Conservation (phyloP, 2,329 filamentous ascomycete genomes). For the Clonostachys chloroleuca region DNA sequence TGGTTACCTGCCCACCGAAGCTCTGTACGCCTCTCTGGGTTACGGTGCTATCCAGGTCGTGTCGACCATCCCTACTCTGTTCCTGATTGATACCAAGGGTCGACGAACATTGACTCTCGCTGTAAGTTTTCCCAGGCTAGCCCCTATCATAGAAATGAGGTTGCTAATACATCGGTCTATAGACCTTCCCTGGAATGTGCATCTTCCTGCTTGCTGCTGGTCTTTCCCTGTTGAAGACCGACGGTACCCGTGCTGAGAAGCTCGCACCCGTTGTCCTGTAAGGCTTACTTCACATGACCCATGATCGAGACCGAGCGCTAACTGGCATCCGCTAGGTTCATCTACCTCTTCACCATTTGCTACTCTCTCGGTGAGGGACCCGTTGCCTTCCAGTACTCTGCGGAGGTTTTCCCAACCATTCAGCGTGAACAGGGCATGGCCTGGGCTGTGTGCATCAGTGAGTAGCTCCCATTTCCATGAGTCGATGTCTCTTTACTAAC, state of each 20-base stretch:
- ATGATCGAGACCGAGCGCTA: not conserved
- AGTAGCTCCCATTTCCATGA: conserved; percentile 10
- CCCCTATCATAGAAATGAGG: not conserved
- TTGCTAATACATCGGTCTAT: not conserved
- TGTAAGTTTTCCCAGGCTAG: conserved; percentile 5
- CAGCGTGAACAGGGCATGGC: conserved; percentile 31
- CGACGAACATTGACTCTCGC: conserved; percentile 11
- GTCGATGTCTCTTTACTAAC: too few relatives aligned
- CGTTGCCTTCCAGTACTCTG: conserved; percentile 29
- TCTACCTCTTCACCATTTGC: conserved; percentile 28
- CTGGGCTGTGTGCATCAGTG: conserved; percentile 26
- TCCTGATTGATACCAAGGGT: conserved; percentile 16
- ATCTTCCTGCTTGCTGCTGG: conserved; percentile 22
- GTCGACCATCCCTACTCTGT: conserved; percentile 21
- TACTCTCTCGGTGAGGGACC: conserved; percentile 29
- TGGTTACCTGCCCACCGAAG: conserved; percentile 16
- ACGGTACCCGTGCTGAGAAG: conserved; percentile 8
- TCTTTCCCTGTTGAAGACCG: conserved; percentile 18
- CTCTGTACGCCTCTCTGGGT: conserved; percentile 23
- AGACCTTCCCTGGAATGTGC: conserved; percentile 27
- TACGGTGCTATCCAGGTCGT: conserved; percentile 23
- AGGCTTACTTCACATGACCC: conserved; percentile 1
- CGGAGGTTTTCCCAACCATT: conserved; percentile 29
- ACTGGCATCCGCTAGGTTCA: conserved; percentile 12
- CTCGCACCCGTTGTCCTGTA: conserved; percentile 22